These are phyloP conservation scores for Ceratobasidium sp. DNA, from an alignment of 1,284 basidiomycete genomes.

Conservation along the genomic window DNA sequence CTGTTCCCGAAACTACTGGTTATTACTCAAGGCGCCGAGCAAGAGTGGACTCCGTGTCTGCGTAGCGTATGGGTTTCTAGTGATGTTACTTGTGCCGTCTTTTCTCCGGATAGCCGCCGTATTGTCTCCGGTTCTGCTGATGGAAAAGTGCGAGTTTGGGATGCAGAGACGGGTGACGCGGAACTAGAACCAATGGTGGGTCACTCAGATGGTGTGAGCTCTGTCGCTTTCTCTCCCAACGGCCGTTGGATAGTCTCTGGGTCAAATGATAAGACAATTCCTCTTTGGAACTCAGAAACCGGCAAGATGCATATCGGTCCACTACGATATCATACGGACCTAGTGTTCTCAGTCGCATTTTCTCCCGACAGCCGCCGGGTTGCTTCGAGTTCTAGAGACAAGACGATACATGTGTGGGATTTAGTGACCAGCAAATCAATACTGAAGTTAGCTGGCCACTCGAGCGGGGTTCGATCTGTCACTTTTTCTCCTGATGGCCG, in stretches of 20 bases:
- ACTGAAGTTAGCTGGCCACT: constrained; percentile 19
- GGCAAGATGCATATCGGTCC: no score
- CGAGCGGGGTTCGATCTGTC: constrained; percentile 53
- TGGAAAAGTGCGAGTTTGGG: no score
- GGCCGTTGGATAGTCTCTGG: constrained; percentile 33
- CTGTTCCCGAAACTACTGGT: background rate
- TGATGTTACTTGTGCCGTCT: background rate
- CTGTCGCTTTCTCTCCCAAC: constrained; percentile 34
- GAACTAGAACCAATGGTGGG: background rate
- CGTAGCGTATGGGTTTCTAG: background rate
- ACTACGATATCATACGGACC: background rate
- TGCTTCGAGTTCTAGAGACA: constrained; percentile 24
- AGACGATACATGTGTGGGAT: constrained; percentile 37
- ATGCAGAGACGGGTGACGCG: no score
- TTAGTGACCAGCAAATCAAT: background rate
- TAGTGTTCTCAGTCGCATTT: constrained; percentile 35
- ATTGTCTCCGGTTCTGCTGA: no score
- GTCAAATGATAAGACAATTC: constrained; percentile 23
- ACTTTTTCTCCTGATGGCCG: no score
- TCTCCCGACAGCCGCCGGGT: constrained; percentile 28
- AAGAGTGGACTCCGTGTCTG: background rate
- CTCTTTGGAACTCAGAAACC: constrained; percentile 28
- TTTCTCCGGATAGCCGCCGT: no score
- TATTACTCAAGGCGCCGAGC: background rate
- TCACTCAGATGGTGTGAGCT: constrained; percentile 23